Base-by-base conservation (phyloP, 495 filamentous ascomycete genomes). In the Penicillium bialowiezense region DNA sequence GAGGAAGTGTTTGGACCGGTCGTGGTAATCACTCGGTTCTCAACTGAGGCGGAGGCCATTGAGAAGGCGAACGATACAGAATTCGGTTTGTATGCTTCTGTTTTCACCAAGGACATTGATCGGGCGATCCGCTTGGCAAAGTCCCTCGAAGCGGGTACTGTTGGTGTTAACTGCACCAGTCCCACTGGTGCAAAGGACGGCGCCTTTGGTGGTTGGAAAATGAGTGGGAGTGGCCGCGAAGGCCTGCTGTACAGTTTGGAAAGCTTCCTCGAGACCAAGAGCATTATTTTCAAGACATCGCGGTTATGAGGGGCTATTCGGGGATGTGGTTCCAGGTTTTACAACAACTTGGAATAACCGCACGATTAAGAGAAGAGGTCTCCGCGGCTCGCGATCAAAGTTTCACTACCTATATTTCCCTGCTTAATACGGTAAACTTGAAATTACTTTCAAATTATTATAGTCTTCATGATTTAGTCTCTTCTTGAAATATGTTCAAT, bases 1-100 rank as follows among this genome's bases (percentile, higher is more conserved):
- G 84, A 90, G 55, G 88, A 91, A 63, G 82, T 90, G 19, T 96
- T 96, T 56, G 92, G 92, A 0, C 91, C 92, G 1, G 90, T 95
- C 51, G 88, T 91, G 24, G 85, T 85, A 7, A 83, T 97, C 38
- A 75, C 78, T 23, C 82, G 78, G 3, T 96, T 96, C 73, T 84
- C 83, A 64, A 85, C 82, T 0, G 91, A 96, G 58, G 82, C 82
- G 35, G 90, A 96, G 58, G 92, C 86, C 0, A 70, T 96, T 40
- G 68, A 75, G 44, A 78, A 86, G 61, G 91, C 90, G 8, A 97
- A 96, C 60, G 78, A 87, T 60, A 88, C 81, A 6, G 89, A 85
- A 1, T 95, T 92, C 56, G 92, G 91, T 0, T 79, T 97, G 10
- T 90, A 88, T 34, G 81, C 83, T 12, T 85, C 89, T 0, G 69